These are phyloP conservation scores for Kwoniella shivajii DNA, from an alignment of 1,284 basidiomycete species.

Conservation along the genomic window DNA sequence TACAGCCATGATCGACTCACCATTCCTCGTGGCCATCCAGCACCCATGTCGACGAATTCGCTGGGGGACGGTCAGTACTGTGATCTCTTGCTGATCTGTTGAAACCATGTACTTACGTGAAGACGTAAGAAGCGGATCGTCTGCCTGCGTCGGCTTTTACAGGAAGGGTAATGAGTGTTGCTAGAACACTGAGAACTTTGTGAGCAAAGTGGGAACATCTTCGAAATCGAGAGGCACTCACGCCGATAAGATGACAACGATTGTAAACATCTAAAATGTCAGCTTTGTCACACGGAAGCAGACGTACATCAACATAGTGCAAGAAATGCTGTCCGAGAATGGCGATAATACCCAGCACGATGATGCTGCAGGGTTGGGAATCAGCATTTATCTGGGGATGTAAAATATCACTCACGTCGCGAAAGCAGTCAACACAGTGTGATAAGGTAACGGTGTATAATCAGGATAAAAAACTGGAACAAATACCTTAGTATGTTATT, in stretches of 20 bases:
- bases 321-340: conserved; percentile 44
- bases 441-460: conserved; percentile 34
- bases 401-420: conserved; percentile 26
- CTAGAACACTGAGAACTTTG: conserved; percentile 32
- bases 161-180: conserved; percentile 52
- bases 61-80: conserved; percentile 16
- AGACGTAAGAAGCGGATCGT: conserved; percentile 37
- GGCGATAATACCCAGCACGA: conserved; percentile 47
- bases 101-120: conserved; percentile 24
- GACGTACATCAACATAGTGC: conserved; percentile 42
- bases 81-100: too few relatives aligned
- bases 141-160: conserved; percentile 47
- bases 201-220: too few relatives aligned
- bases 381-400: not conserved
- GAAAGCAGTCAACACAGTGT: conserved; percentile 49
- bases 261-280: conserved; percentile 32
- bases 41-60: conserved; percentile 48
- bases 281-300: not conserved
- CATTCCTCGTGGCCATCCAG: conserved; percentile 47
- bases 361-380: conserved; percentile 35
- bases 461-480: conserved; percentile 36
- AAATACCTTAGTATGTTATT: too few relatives aligned
- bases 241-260: conserved; percentile 34
- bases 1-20: too few relatives aligned
- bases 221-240: conserved; percentile 17